Base-by-base conservation (phyloP, 352 stramenopile species). In the Pythium periplocum region DNA sequence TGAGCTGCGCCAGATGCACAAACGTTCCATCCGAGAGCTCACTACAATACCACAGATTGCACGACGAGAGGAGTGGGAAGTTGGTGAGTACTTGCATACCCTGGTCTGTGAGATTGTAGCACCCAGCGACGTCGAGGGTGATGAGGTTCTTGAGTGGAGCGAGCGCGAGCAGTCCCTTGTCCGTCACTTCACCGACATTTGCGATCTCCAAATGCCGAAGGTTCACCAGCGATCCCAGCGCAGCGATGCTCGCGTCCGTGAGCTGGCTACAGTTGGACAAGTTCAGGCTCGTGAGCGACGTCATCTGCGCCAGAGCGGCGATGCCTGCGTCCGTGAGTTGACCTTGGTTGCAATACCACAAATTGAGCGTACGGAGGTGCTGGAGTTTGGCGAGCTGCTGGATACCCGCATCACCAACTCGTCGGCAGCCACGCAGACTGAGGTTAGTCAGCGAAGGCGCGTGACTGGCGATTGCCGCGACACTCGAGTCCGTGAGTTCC, bases 261-360 rank as follows among this genome's bases (percentile, higher is more conserved):
- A 92, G 69, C 37, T 92, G 82, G 38, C 63, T 87, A 74, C 82
- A 92, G 51, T 92, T 92, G 6, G 75, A 85, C 34, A 92, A 44
- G 49, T 90, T 90, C 26, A 92, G 55, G 51, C 73, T 83, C 26
- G 74, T 87, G 35, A 92, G 66, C 44, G 76, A 84, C 8, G 56
- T 67, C 37, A 89, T 68, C 8, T 51, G 39, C 4, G 71, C 57
- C 1, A 92, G 58, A 2, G 73, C 69, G 0, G 61, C 64, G 46
- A 92, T 77, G 4, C 78, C 79, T 2, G 34, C 64, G 53, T 92
- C 82, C 0, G 79, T 89, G 31, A 92, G 66, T 45, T 84, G 64
- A 0, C 78, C 81, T 70, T 92, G 81, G 53, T 86, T 82, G 64
- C 78, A 90, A 61, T 92, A 92, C 81, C 78, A 92, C 4, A 92